Conservation (phyloP, 495 filamentous ascomycete genomes). For the Penicillium coffeae region DNA sequence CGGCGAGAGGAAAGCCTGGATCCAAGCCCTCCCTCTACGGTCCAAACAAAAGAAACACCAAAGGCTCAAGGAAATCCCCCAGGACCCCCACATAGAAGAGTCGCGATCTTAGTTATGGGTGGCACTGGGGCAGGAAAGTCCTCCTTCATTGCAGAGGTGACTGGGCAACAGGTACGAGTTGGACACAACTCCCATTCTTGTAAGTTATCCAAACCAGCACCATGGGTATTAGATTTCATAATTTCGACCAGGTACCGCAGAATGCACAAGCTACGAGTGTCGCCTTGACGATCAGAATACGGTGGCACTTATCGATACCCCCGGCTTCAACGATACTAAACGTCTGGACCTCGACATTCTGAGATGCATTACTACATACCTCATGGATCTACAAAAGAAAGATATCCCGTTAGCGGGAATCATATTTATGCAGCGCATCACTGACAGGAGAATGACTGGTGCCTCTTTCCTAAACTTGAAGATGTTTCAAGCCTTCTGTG, state of each 20-base stretch:
- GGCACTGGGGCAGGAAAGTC: constrained; percentile 41
- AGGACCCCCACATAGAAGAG: too few relatives aligned
- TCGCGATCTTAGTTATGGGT: too few relatives aligned
- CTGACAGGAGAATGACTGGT: constrained; percentile 31
- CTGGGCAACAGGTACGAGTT: constrained; percentile 16
- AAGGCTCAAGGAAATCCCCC: too few relatives aligned
- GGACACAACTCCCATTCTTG: too few relatives aligned
- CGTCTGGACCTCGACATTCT: constrained; percentile 35
- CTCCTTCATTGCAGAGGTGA: constrained; percentile 30
- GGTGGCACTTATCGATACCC: constrained; percentile 35
- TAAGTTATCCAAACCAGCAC: not conserved
- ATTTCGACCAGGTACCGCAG: not conserved
- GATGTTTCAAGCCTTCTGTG: constrained; percentile 47
- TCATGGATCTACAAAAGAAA: constrained; percentile 2
- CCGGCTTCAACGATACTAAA: constrained; percentile 41
- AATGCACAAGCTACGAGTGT: constrained; percentile 5
- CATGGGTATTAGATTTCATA: not conserved
- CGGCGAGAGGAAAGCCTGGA: too few relatives aligned
- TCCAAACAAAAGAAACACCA: too few relatives aligned
- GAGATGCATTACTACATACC: constrained; percentile 23
- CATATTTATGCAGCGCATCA: constrained; percentile 46
- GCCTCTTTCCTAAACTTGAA: constrained; percentile 35
- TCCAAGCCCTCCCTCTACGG: too few relatives aligned
- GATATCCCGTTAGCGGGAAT: constrained; percentile 23
- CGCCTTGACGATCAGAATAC: not conserved